Percentiles rank a stretch among this genome's conserved stretches.
Conservation (phyloP, 2,329 filamentous ascomycete species). For the Corinectria fuckeliana region DNA sequence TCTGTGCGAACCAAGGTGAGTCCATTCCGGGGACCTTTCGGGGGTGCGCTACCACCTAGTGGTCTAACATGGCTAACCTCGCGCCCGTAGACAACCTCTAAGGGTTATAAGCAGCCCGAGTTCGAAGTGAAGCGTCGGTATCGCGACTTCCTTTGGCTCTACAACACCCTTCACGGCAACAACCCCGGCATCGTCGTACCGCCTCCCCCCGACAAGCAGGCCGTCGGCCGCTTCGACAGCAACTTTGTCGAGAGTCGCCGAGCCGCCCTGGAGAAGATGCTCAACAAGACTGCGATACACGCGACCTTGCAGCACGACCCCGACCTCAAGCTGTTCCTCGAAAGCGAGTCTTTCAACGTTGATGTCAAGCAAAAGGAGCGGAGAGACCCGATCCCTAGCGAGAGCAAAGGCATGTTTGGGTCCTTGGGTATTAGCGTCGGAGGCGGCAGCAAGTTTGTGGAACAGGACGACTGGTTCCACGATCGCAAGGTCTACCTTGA, state of each 20-base stretch:
- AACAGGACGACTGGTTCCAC: conserved; percentile 99
- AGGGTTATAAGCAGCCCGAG: conserved; percentile 90
- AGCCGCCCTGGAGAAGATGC: conserved; percentile 93
- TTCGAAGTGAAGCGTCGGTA: conserved; percentile 95
- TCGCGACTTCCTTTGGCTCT: conserved; percentile 97
- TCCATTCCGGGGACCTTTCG: not conserved
- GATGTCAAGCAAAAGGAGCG: conserved; percentile 98
- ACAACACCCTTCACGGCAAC: conserved; percentile 91
- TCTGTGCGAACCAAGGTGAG: conserved; percentile 88
- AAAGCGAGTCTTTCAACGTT: conserved; percentile 94
- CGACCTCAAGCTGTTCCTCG: conserved; percentile 94
- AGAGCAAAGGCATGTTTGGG: conserved; percentile 93
- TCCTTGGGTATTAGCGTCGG: conserved; percentile 82
- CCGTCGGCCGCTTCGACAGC: conserved; percentile 91
- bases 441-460: conserved; percentile 85
- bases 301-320: conserved; percentile 90
- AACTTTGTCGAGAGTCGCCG: conserved; percentile 95
- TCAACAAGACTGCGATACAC: conserved; percentile 93
- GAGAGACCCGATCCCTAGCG: conserved; percentile 81
- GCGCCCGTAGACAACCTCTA: conserved; percentile 78
- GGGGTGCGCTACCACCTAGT: not conserved
- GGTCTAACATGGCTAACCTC: conserved; percentile 2
- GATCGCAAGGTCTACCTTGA: conserved; percentile 95
- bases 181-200: conserved; percentile 95
- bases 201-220: conserved; percentile 96